phyloP scores from a whole-genome alignment of 1,139 yeast species.

The Debaryomycetaceae sp. region DNA sequence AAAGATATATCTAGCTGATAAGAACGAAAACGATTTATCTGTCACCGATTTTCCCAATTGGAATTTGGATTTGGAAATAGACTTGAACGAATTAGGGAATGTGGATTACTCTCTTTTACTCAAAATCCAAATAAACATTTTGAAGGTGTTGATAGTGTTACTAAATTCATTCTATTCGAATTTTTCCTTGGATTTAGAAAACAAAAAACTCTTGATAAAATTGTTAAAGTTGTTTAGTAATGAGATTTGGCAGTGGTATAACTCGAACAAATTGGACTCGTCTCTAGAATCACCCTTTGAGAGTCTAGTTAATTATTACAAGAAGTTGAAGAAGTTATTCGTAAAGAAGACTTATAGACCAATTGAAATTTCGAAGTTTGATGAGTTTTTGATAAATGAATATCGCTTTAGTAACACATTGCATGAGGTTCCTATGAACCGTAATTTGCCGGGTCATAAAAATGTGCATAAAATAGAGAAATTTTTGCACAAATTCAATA shows the following conservation, averaged over 20 bases:
- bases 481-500: conserved; percentile 64
- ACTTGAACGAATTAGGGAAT: conserved; percentile 38
- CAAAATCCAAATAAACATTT: conserved; percentile 76
- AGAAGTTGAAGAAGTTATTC: conserved; percentile 66
- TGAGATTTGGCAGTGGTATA: conserved; percentile 72
- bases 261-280: conserved; percentile 41
- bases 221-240: conserved; percentile 66
- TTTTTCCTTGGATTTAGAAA: conserved; percentile 64
- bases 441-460: conserved; percentile 46
- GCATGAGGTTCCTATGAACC: conserved; percentile 47
- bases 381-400: conserved; percentile 34
- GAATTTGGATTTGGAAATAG: conserved; percentile 38
- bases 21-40: conserved; percentile 1
- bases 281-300: conserved; percentile 43
- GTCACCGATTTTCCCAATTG: conserved; percentile 48
- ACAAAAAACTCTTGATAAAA: conserved; percentile 61
- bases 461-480: conserved; percentile 47
- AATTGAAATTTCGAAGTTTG: conserved; percentile 36
- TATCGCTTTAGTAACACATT: conserved; percentile 40
- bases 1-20: conserved; percentile 15
- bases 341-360: conserved; percentile 83
- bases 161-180: conserved; percentile 72
- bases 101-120: conserved; percentile 55
- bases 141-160: conserved; percentile 73
- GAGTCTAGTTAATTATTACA: conserved; percentile 56